phyloP scores from a whole-genome alignment of 768 basidiomycete species.

The Termitomyces eurrhizus region DNA sequence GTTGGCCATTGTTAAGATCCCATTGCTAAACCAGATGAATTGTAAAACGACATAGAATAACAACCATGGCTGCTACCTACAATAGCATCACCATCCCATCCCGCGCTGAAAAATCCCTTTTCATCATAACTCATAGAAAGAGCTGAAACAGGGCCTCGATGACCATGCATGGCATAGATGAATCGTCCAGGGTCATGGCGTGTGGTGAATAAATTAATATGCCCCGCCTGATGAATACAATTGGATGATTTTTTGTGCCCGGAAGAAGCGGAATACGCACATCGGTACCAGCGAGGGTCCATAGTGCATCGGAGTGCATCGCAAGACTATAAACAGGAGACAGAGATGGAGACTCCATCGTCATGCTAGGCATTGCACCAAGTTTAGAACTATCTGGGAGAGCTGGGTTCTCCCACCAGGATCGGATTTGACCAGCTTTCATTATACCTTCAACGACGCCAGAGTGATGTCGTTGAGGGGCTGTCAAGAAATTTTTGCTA shows the following conservation, averaged over 20 bases:
- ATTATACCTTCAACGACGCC: constrained; percentile 90
- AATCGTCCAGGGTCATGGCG: constrained; percentile 87
- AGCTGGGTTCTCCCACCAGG: constrained; percentile 86
- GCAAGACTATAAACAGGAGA: constrained; percentile 87
- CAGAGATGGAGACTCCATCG: constrained; percentile 46
- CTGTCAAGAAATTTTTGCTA: constrained; percentile 80
- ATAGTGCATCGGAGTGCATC: constrained; percentile 91
- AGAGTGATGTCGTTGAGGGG: constrained; percentile 85
- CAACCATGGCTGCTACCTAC: constrained; percentile 41
- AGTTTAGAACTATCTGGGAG: constrained; percentile 25
- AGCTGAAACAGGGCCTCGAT: constrained; percentile 82
- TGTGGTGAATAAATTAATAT: constrained; percentile 89
- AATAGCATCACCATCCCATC: constrained; percentile 89
- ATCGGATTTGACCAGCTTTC: constrained; percentile 82
- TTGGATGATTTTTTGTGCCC: constrained; percentile 3
- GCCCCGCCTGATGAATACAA: constrained; percentile 58
- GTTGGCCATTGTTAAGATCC: constrained; percentile 92
- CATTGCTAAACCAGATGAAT: constrained; percentile 66
- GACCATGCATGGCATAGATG: constrained; percentile 68
- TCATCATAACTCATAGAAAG: constrained; percentile 79
- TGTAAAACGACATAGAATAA: constrained; percentile 8
- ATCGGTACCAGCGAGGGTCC: constrained; percentile 85
- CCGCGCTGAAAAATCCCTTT: constrained; percentile 83
- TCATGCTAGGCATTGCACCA: constrained; percentile 19
- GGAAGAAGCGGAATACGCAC: constrained; percentile 41